Evolutionary conservation across 352 stramenopile genomes (phyloP).

Genomic region (Plasmopara muralis): DNA sequence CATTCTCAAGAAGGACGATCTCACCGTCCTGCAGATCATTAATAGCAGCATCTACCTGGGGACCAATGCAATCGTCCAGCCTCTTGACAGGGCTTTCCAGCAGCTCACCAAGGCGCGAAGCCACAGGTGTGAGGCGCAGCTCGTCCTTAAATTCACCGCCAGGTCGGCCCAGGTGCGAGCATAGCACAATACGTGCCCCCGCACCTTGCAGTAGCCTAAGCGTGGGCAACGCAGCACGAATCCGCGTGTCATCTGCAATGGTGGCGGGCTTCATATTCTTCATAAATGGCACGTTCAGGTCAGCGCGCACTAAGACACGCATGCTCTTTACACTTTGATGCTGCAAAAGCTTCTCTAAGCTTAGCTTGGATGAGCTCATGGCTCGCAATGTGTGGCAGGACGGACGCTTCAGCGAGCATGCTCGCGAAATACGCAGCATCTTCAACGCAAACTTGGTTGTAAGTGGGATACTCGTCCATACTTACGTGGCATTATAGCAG

Average conservation of each 20-base stretch:
- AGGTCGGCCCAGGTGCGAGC: conserved; percentile 96
- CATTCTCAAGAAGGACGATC: conserved; percentile 90
- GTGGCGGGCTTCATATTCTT: conserved; percentile 81
- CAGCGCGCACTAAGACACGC: conserved; percentile 96
- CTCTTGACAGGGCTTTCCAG: conserved; percentile 90
- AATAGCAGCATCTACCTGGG: conserved; percentile 81
- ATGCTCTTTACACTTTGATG: conserved; percentile 87
- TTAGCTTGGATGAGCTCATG: conserved; percentile 63
- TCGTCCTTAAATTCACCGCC: conserved; percentile 85
- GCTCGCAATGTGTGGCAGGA: conserved; percentile 11
- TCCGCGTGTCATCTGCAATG: conserved; percentile 96
- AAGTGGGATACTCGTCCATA: no score
- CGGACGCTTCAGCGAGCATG: conserved; percentile 10
- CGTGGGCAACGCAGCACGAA: conserved; percentile 93
- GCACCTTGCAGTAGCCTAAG: conserved; percentile 89
- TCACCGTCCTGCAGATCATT: conserved; percentile 84
- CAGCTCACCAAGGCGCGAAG: conserved; percentile 89
- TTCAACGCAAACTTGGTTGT: neutral
- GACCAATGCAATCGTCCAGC: conserved; percentile 93
- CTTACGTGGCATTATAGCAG: no score
- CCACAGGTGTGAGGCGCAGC: conserved; percentile 89
- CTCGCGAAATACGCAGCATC: conserved; percentile 24
- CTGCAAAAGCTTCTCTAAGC: conserved; percentile 53
- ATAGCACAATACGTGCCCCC: conserved; percentile 93
- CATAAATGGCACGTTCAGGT: conserved; percentile 99